A percentile compares a stretch with the other conserved stretches of the same genome.
phyloP scores from a whole-genome alignment of 441 rosid genomes.

The Aleurites moluccanus region DNA sequence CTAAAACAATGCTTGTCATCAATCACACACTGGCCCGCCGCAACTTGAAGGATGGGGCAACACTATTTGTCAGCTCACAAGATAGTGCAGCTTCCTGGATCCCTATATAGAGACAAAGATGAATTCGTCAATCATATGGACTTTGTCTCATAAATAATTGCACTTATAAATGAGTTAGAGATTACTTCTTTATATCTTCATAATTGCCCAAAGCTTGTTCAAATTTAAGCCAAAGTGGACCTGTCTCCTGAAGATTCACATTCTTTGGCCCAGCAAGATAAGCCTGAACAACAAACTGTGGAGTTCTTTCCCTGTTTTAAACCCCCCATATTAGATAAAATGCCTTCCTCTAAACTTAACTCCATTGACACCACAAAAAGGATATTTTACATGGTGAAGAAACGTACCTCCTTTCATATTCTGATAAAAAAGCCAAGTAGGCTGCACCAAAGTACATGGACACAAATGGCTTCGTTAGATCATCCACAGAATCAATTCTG shows the following conservation, averaged over 20 bases:
- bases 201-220: constrained; percentile 53
- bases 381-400: background rate
- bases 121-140: constrained; percentile 12
- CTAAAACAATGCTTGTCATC: background rate
- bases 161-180: background rate
- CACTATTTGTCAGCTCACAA: constrained; percentile 34
- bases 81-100: constrained; percentile 57
- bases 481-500: constrained; percentile 61
- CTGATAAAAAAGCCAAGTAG: constrained; percentile 73
- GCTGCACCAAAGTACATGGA: constrained; percentile 93
- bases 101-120: constrained; percentile 44
- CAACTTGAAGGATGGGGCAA: background rate
- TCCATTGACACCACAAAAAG: background rate
- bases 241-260: constrained; percentile 54
- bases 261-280: constrained; percentile 68
- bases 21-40: background rate
- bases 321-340: constrained; percentile 8
- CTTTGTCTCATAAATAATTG: background rate
- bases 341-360: background rate
- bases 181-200: constrained; percentile 44
- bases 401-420: constrained; percentile 79
- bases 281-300: constrained; percentile 75
- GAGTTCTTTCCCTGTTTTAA: constrained; percentile 59
- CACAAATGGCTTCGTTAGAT: constrained; percentile 75
- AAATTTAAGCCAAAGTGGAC: constrained; percentile 47